Evolutionary conservation across 257 asterid species (phyloP).

Genomic region (Haberlea rhodopensis): DNA sequence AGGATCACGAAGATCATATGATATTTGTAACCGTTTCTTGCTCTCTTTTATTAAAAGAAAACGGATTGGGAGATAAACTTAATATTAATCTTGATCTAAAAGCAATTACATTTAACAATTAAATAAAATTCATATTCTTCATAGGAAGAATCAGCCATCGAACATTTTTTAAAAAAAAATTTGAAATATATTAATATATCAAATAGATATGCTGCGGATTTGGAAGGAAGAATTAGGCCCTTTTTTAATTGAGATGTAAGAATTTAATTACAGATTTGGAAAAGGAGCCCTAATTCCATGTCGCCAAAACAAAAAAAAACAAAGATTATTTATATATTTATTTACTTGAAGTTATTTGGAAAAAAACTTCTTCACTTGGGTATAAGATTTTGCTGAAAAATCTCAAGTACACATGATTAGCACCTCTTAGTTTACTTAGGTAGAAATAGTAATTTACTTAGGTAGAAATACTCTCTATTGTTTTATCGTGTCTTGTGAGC

Average conservation of each 20-base stretch:
- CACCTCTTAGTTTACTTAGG: conserved; percentile 16
- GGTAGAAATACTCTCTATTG: too few relatives aligned
- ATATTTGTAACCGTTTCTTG: conserved; percentile 49
- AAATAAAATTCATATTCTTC: not conserved
- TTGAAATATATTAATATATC: not conserved
- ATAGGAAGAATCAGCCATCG: not conserved
- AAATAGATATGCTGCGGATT: conserved; percentile 23
- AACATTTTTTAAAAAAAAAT: not conserved
- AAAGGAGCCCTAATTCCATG: conserved; percentile 32
- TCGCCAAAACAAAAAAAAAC: conserved; percentile 39
- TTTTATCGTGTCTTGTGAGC: too few relatives aligned
- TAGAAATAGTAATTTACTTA: too few relatives aligned
- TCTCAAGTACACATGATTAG: conserved; percentile 1
- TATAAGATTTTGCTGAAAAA: conserved; percentile 17
- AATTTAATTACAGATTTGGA: not conserved
- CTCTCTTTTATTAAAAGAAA: conserved; percentile 34
- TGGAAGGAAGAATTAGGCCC: conserved; percentile 37
- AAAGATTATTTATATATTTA: conserved; percentile 6
- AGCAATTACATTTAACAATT: not conserved
- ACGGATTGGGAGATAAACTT: not conserved
- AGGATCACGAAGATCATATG: conserved; percentile 5
- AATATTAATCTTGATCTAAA: conserved; percentile 15
- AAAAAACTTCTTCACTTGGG: conserved; percentile 17
- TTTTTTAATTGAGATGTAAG: not conserved
- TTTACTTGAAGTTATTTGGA: conserved; percentile 13